Evolutionary conservation across 2,329 filamentous ascomycete species (phyloP), one percentile per base, ranked within the genome.

Genomic region (Fusarium devonianum): DNA sequence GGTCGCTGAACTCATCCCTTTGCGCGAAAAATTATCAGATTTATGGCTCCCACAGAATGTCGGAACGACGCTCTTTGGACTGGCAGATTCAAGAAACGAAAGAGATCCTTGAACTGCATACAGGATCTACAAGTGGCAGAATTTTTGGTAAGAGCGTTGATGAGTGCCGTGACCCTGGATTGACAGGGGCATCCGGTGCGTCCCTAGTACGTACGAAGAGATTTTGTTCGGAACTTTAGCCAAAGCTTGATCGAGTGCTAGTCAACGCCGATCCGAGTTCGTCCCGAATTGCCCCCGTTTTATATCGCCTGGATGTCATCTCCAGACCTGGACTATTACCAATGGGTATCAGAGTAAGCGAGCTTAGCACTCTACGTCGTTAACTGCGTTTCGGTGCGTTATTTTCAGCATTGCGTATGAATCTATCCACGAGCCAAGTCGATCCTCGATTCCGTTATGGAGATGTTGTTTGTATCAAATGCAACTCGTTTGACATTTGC

Each of bases 401-500:
- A n/a, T n/a, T 49, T 44, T 41, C 22, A 49, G 49, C 33, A 26
- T 28, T 32, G 42, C 29, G 34, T 28, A 48, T 36, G 49, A 28
- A 39, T 21, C 38, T 28, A 36, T 33, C 17, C 32, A 38, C 34
- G 29, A 42, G 29, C 29, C 43, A 56, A 41, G 28, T 18, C 35
- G 43, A 32, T 5, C 35, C 43, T 23, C 12, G 38, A 39, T 37
- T 33, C 13, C 38, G 25, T 44, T 45, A 42, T 18, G 42, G n/a
- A 30, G 25, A 36, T 34, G 22, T 54, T 39, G 56, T 49, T 53
- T 46, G 49, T 34, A 60, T 41, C 48, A 60, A 47, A 51, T 49
- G 48, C 52, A 62, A 35, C 49, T 58, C 52, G 48, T 60, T 63
- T 46, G 52, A 49, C 52, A 55, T 58, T 66, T 61, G 63, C 63